Base-by-base conservation (phyloP, 2,329 filamentous ascomycete species). In the Tympanopsis confertula region DNA sequence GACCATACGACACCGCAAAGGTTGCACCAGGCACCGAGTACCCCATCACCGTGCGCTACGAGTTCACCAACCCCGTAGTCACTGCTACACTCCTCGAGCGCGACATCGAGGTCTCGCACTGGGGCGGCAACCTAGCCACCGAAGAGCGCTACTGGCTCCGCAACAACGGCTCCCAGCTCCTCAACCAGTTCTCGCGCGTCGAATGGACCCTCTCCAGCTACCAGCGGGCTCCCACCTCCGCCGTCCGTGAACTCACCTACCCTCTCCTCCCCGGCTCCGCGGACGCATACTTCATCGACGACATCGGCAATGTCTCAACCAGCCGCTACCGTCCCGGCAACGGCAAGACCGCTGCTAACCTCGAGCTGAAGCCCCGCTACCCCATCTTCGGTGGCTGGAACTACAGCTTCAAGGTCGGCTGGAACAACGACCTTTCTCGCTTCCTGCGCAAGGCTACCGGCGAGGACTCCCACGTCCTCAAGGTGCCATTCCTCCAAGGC, bases 361-460 rank as follows among this genome's bases (percentile, higher is more conserved):
- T 85, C 12, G 78, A 84, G 53, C 58, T 85, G 39, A 78, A 76
- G 57, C 81, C 80, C 13, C 66, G 81, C 40, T 86, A 79, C 54
- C 81, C 81, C 2, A 52, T 86, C 14, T 85, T 84, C 44, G 81
- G 81, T 37, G 76, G 74, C 35, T 86, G 81, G 81, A 84, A 83
- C 54, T 85, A 85, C 57, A 80, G 71, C 51, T 86, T 85, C 68
- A 70, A 71, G 41, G 67, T 84, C 35, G 81, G 81, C 44, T 86
- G 80, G 80, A 78, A 84, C 56, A 71, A 73, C 32, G 68, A 79
- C 40, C 58, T 83, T 19, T 68, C 69, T 35, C 64, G 62, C 4
- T 82, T 74, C 54, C 55, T 85, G 38, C 70, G 78, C 42, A 65
- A 61, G 35, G 30, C 30, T 7, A 57, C 56, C 29, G 65, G 66